Evolutionary conservation across 1,284 basidiomycete genomes (phyloP), one percentile per base, ranked within the genome.

Genomic region (Cutaneotrichosporon cyanovorans): DNA sequence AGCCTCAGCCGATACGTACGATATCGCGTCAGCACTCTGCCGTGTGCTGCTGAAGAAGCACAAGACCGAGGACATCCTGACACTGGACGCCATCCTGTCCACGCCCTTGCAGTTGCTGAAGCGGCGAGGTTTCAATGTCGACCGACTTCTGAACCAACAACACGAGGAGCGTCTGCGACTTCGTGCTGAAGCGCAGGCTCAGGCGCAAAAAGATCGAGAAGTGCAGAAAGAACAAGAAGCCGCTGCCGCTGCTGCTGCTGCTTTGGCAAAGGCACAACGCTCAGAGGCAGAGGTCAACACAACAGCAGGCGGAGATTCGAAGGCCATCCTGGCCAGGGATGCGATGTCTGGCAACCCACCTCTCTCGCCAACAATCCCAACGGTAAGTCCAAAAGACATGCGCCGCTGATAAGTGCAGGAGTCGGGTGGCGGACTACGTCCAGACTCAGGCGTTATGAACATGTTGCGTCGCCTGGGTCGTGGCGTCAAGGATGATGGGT

Each of bases 141-240:
- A 96, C 65, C 80, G 92, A 42, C 93, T 97, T 48, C 73, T 96
- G 42, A 83, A 83, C 51, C 84, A 89, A 58, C 86, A 92, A 59
- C 78, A 81, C 59, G 83, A 82, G 11, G 82, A 90, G 47, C 76
- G 77, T 25, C 77, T 84, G 44, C 79, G 81, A 1, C 73, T 77
- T 0, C 81, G 76, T 33, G 68, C 70, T 9, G 64, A 68, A 12
- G 25, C 25, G 7, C 25, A 28, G 25, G 68, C 70, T 9, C 63
- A 68, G 25, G 25, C 25, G 7, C 25, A 28, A 12, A 28, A 28
- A 12, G 25, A 28, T 12, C 25, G 25, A 28, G 25, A 28, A 28
- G 25, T 12, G 8, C 25, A 28, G 25, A 7, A 7, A 12, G 25
- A 7, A 28, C 8, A 7, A 28, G 25, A 7, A 7, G 25, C 25